These are phyloP conservation scores for Fistulina hepatica DNA, from an alignment of 1,284 basidiomycete genomes.

Conservation along the genomic window DNA sequence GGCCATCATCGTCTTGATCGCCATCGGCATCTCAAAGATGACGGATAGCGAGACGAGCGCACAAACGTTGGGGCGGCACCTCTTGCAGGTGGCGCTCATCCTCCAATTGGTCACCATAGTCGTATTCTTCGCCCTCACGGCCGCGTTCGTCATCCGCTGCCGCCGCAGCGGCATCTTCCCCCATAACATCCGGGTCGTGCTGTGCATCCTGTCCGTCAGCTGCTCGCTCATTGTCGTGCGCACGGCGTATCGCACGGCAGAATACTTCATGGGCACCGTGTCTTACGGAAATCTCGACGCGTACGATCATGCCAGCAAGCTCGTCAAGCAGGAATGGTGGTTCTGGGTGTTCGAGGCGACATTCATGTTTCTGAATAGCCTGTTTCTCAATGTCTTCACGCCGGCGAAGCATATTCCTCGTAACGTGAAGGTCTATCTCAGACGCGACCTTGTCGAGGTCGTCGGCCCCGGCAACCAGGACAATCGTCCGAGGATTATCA, in stretches of 20 bases:
- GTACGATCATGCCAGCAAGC: not conserved
- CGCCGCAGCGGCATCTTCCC: not conserved
- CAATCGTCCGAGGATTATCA: too few relatives aligned
- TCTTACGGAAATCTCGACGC: not conserved
- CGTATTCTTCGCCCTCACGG: not conserved
- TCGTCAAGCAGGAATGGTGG: not conserved
- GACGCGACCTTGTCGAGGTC: too few relatives aligned
- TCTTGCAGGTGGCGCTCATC: not conserved
- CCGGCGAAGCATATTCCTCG: not conserved
- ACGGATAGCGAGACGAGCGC: not conserved
- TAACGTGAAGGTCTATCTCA: not conserved
- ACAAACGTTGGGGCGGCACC: not conserved
- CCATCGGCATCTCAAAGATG: not conserved
- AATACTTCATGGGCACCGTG: not conserved
- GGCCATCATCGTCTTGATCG: not conserved
- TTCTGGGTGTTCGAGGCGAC: conserved; percentile 1
- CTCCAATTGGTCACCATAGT: not conserved
- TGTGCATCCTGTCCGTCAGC: not conserved
- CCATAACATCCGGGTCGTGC: not conserved
- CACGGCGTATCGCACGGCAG: not conserved
- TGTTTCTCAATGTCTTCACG: not conserved
- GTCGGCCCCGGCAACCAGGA: too few relatives aligned
- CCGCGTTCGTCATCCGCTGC: not conserved
- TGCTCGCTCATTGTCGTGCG: not conserved
- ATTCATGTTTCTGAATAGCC: not conserved